These are phyloP conservation scores for Myrica gale DNA, from an alignment of 306 rosid genomes.

Conservation along the genomic window DNA sequence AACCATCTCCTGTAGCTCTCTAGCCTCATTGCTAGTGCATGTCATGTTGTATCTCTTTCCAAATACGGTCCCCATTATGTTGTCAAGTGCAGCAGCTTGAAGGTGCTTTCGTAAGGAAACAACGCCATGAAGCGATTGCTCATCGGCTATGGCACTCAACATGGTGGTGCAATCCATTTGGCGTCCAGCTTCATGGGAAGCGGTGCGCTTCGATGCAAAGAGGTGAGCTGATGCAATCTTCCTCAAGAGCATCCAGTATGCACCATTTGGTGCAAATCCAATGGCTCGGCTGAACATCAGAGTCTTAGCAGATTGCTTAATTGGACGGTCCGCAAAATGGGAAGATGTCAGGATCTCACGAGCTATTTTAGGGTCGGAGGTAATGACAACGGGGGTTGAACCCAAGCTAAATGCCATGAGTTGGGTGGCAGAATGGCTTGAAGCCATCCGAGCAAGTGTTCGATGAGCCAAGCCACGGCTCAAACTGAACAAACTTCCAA, in stretches of 20 bases:
- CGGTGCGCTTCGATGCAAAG: slow-evolving; percentile 44
- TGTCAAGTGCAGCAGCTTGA: slow-evolving; percentile 42
- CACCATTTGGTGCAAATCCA: slow-evolving; percentile 58
- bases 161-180: slow-evolving; percentile 40
- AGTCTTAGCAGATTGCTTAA: slow-evolving; percentile 51
- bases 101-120: slow-evolving; percentile 37
- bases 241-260: slow-evolving; percentile 52
- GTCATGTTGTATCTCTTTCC: slow-evolving; percentile 37
- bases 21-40: slow-evolving; percentile 1
- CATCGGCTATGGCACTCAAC: slow-evolving; percentile 29
- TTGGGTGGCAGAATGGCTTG: not conserved
- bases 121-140: slow-evolving; percentile 7
- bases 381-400: slow-evolving; percentile 45
- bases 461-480: not conserved
- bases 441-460: not conserved
- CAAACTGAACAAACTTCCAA: slow-evolving; percentile 5
- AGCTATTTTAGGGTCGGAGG: slow-evolving; percentile 46
- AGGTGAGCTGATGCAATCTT: slow-evolving; percentile 52
- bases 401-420: slow-evolving; percentile 65
- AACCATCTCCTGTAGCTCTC: slow-evolving; percentile 42
- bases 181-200: slow-evolving; percentile 45
- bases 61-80: slow-evolving; percentile 51
- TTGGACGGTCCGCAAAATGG: slow-evolving; percentile 51
- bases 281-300: slow-evolving; percentile 56
- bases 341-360: slow-evolving; percentile 46